Evolutionary conservation across 2,329 filamentous ascomycete genomes (phyloP), one percentile per base, ranked within the genome.

Genomic region (Fusarium lyarnte): DNA sequence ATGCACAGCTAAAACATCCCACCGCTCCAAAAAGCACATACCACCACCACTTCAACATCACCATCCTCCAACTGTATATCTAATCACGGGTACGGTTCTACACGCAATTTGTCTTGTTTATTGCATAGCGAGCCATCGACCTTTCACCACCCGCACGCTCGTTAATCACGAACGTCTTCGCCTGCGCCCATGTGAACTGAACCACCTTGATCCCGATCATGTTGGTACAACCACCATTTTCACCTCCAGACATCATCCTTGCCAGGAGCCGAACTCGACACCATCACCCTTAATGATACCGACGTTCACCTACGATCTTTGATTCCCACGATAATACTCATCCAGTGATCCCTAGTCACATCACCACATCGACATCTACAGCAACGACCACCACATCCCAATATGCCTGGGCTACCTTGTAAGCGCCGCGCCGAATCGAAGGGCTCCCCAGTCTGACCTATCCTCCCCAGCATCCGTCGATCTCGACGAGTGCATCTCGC

Each of bases 401-500:
- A 80, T 73, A 89, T 89, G 87, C 87, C 87, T 78, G 85, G 87
- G 70, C 83, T 89, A 78, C 87, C 87, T 79, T 83, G 87, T 89
- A 82, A 80, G 86, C 79, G 41, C 66, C 33, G 38, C 66, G 33
- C 41, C 43, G n/a, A 47, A 55, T 35, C 46, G 45, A 46, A 52
- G 21, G 36, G 65, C 57, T 66, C 35, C 36, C 33, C 29, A 60
- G 61, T 53, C 74, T 76, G 61, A 76, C 66, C 16, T 64, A 33
- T 53, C 41, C 54, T 49, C 64, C 39, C 53, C 63, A 97, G 95
- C 93, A 77, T 97, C 94, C 84, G 95, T 99, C 85, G 95, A 99
- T 83, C 90, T 99, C 79, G 96, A 99, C 86, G 94, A 98, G 89
- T 99, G 96, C 85, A 98, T 99, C 85, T 91, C 94, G 81, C 93